Evolutionary conservation across 495 filamentous ascomycete genomes (phyloP).

Genomic region (Friedmanniomyces endolithicus): DNA sequence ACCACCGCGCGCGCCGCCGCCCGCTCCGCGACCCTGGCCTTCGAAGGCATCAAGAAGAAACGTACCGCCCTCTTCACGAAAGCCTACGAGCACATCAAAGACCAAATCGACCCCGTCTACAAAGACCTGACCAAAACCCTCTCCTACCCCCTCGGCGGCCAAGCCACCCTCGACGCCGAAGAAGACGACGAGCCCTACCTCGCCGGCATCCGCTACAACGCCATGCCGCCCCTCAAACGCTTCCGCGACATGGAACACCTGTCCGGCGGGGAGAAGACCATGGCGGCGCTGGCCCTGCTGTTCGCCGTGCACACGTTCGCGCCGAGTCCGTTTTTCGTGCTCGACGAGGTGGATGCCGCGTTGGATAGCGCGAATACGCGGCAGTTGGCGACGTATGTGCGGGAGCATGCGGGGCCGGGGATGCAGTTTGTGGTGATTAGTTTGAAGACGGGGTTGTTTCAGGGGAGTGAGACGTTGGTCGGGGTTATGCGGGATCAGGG

Average conservation of each 20-base stretch:
- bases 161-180: constrained; percentile 89
- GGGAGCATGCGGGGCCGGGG: constrained; percentile 82
- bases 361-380: constrained; percentile 94
- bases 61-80: constrained; percentile 87
- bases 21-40: constrained; percentile 65
- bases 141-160: constrained; percentile 79
- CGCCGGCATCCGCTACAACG: constrained; percentile 91
- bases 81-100: constrained; percentile 87
- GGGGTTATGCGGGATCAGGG: constrained; percentile 92
- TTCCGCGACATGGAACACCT: constrained; percentile 99
- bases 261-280: constrained; percentile 95
- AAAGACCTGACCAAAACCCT: constrained; percentile 79
- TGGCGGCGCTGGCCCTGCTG: constrained; percentile 87
- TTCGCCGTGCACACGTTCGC: constrained; percentile 95
- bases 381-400: constrained; percentile 89
- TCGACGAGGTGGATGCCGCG: constrained; percentile 96
- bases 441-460: constrained; percentile 87
- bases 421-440: constrained; percentile 99
- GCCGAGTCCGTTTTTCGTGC: constrained; percentile 90
- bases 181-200: constrained; percentile 82
- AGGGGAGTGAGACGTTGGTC: constrained; percentile 83
- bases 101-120: constrained; percentile 88
- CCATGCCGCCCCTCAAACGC: constrained; percentile 95
- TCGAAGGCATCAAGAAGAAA: constrained; percentile 64
- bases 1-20: constrained; percentile 64